These are phyloP conservation scores for Debaryomycetaceae sp. DNA, from an alignment of 1,139 yeast species.

Conservation along the genomic window DNA sequence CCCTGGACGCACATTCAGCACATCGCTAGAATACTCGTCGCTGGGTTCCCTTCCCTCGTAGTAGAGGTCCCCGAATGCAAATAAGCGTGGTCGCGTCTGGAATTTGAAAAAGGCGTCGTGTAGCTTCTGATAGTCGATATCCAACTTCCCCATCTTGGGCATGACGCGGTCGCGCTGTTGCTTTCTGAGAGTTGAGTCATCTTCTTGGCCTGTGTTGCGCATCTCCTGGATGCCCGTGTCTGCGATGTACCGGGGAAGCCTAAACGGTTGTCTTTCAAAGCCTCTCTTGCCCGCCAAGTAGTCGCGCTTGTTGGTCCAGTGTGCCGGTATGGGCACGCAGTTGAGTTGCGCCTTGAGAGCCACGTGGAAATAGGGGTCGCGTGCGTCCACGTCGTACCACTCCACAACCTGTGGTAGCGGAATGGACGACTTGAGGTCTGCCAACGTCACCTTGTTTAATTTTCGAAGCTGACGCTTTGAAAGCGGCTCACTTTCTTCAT, in stretches of 20 bases:
- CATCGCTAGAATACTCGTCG: conserved; percentile 39
- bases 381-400: conserved; percentile 84
- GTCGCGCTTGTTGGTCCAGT: conserved; percentile 81
- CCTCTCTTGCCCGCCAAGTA: conserved; percentile 72
- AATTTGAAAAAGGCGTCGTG: conserved; percentile 84
- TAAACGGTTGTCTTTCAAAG: conserved; percentile 67
- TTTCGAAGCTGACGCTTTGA: conserved; percentile 45
- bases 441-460: conserved; percentile 57
- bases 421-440: conserved; percentile 60
- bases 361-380: conserved; percentile 66
- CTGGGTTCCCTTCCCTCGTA: conserved; percentile 68
- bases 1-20: conserved; percentile 60
- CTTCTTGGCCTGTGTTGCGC: conserved; percentile 59
- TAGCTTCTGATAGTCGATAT: conserved; percentile 77
- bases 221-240: conserved; percentile 87
- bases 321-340: conserved; percentile 72
- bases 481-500: conserved; percentile 10
- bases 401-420: conserved; percentile 71
- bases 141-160: conserved; percentile 84
- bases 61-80: conserved; percentile 71
- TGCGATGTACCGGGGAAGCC: conserved; percentile 70
- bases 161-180: conserved; percentile 80
- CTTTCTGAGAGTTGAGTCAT: conserved; percentile 57
- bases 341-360: conserved; percentile 64
- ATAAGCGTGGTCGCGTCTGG: conserved; percentile 69